phyloP scores from a whole-genome alignment of 2,329 filamentous ascomycete genomes.

The Westerdykella sp. region DNA sequence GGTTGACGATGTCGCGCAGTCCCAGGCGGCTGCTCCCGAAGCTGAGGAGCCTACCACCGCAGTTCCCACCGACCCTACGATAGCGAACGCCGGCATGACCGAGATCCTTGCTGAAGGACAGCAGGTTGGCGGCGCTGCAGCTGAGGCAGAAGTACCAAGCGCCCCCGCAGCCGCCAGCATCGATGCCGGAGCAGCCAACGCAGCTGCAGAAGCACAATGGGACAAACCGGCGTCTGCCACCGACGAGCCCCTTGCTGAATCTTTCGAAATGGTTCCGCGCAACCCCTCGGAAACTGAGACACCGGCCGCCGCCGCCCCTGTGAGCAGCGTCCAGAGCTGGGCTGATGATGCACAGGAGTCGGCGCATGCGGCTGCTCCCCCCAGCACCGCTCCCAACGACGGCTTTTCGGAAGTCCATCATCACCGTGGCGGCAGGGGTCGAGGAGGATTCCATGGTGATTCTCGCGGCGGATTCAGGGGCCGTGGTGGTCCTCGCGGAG shows the following conservation, averaged over 20 bases:
- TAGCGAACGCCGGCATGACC: slow-evolving; percentile 60
- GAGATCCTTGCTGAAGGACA: slow-evolving; percentile 51
- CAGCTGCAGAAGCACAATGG: slow-evolving; percentile 61
- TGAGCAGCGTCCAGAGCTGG: slow-evolving; percentile 69
- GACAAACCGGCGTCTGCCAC: slow-evolving; percentile 48
- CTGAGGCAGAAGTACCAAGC: slow-evolving; percentile 18
- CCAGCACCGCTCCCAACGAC: slow-evolving; percentile 44
- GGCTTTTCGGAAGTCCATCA: slow-evolving; percentile 65
- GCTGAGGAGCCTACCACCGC: slow-evolving; percentile 29
- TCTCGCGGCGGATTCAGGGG: slow-evolving; percentile 52
- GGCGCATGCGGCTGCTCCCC: slow-evolving; percentile 18
- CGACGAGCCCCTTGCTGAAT: slow-evolving; percentile 52
- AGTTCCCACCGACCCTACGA: slow-evolving; percentile 56
- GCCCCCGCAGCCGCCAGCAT: slow-evolving; percentile 36
- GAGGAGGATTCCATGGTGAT: slow-evolving; percentile 37
- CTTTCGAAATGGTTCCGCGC: slow-evolving; percentile 70
- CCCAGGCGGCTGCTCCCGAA: slow-evolving; percentile 35
- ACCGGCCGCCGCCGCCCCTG: slow-evolving; percentile 46
- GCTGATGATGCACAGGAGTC: slow-evolving; percentile 61
- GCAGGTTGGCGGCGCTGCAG: slow-evolving; percentile 25
- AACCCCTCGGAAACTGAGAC: slow-evolving; percentile 69
- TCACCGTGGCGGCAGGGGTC: slow-evolving; percentile 44
- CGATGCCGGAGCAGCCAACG: slow-evolving; percentile 41
- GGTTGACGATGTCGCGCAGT: slow-evolving; percentile 44
- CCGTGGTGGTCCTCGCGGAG: slow-evolving; percentile 31